Conservation (phyloP, 768 basidiomycete genomes). For the Lyophyllum decastes region DNA sequence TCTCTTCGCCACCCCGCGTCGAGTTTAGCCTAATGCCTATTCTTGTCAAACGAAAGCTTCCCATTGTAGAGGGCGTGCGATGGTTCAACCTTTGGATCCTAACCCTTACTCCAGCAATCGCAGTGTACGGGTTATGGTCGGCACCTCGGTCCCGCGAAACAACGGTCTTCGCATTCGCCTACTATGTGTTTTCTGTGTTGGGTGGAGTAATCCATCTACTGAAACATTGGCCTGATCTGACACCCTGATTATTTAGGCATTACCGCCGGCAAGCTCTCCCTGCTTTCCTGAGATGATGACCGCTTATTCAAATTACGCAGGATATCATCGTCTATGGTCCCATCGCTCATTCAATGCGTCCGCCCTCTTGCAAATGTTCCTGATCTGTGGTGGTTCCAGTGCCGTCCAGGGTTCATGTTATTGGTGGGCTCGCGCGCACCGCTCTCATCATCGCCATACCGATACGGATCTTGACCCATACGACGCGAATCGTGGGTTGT, state of each 20-base stretch:
- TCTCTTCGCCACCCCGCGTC: neutral
- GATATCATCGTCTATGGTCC: conserved; percentile 86
- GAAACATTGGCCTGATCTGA: conserved; percentile 14
- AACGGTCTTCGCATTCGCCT: conserved; percentile 57
- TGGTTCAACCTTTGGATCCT: conserved; percentile 82
- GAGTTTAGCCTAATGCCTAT: conserved; percentile 8
- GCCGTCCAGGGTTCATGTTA: conserved; percentile 86
- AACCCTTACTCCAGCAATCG: conserved; percentile 67
- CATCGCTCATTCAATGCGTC: conserved; percentile 83
- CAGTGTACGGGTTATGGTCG: conserved; percentile 64
- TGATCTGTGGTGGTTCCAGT: conserved; percentile 75
- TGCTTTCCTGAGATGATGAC: conserved; percentile 25
- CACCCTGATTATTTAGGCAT: conserved; percentile 36
- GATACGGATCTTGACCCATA: conserved; percentile 89
- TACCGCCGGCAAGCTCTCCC: conserved; percentile 43
- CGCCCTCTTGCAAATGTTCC: conserved; percentile 65
- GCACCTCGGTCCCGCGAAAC: conserved; percentile 55
- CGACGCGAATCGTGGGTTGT: conserved; percentile 73
- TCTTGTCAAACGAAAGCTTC: no score
- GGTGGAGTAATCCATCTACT: conserved; percentile 41
- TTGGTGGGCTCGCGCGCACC: conserved; percentile 86
- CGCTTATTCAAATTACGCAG: conserved; percentile 28
- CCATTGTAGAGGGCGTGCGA: conserved; percentile 54
- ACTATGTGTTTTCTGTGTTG: conserved; percentile 88
- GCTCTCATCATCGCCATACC: conserved; percentile 82